Evolutionary conservation across 192 early-diverging fungal genomes (phyloP), one percentile per base, ranked within the genome.

Genomic region (Globomyces pollinis-pini): DNA sequence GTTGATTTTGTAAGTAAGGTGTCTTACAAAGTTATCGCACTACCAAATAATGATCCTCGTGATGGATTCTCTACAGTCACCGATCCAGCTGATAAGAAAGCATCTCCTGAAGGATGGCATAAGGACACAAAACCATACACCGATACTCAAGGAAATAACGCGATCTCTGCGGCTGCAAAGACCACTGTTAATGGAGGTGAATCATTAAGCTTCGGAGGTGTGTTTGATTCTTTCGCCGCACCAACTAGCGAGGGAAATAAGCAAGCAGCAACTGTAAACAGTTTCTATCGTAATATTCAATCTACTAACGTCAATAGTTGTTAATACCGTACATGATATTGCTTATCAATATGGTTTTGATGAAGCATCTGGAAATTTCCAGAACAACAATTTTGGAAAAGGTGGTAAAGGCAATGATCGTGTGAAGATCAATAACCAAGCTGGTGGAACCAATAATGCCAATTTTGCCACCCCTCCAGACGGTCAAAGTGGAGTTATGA

Each of bases 401-500:
- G 67, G 67, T 2, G 71, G 71, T 11, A 11, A 15, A 0, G 71
- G 43, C 7, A 49, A 55, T 29, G 81, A 85, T 54, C 68, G 76
- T 60, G 70, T 78, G 52, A 81, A 80, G 66, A 68, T 69, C 29
- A 85, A 79, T 47, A 67, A 76, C 11, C 80, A 79, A 13, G 78
- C 55, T n/a, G 38, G 20, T 31, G 53, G 61, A 18, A 65, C 44
- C 66, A 77, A 81, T 59, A 81, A 72, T 33, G 70, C 70, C 30
- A 66, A 71, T 38, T 72, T 71, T 43, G 62, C 62, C 41, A 71
- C 70, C 28, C 70, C 70, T 9, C 67, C 70, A 21, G 70, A 65
- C 32, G 70, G 65, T 3, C 62, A 68, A 13, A 60, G 62, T 38
- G 57, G 62, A 1, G 66, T 52, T 53, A 84, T 82, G 79, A 63